Conservation (phyloP, 495 filamentous ascomycete genomes). For the Penicillium turbatum region DNA sequence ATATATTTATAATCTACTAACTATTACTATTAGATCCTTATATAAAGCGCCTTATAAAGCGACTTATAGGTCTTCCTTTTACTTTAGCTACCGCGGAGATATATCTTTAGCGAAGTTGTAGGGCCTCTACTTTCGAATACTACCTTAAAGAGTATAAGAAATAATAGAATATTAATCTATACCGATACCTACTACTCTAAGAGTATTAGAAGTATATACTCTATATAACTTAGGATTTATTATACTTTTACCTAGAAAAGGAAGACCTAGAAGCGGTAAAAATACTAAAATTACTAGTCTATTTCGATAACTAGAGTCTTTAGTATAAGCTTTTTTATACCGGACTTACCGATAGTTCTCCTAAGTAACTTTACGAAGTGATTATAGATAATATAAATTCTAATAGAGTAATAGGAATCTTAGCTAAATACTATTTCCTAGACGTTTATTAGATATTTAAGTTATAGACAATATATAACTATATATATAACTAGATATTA, state of each 20-base stretch:
- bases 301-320: background rate
- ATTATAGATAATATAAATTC: background rate
- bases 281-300: background rate
- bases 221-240: too few relatives aligned
- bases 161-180: slow-evolving; percentile 5
- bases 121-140: background rate
- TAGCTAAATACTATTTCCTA: slow-evolving; percentile 10
- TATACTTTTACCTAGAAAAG: too few relatives aligned
- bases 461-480: slow-evolving; percentile 10
- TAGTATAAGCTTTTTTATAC: background rate
- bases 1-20: background rate
- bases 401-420: background rate
- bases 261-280: too few relatives aligned
- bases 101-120: slow-evolving; percentile 7
- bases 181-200: too few relatives aligned
- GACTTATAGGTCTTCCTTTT: slow-evolving; percentile 7
- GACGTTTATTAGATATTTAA: background rate
- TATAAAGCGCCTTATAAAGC: background rate
- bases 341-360: too few relatives aligned
- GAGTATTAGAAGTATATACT: too few relatives aligned
- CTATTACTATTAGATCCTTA: background rate
- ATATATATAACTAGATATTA: slow-evolving; percentile 12
- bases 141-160: slow-evolving; percentile 10
- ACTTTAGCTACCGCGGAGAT: slow-evolving; percentile 9
- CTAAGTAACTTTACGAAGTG: slow-evolving; percentile 7